phyloP scores from a whole-genome alignment of 495 filamentous ascomycete species.

The Pseudevernia furfuracea region DNA sequence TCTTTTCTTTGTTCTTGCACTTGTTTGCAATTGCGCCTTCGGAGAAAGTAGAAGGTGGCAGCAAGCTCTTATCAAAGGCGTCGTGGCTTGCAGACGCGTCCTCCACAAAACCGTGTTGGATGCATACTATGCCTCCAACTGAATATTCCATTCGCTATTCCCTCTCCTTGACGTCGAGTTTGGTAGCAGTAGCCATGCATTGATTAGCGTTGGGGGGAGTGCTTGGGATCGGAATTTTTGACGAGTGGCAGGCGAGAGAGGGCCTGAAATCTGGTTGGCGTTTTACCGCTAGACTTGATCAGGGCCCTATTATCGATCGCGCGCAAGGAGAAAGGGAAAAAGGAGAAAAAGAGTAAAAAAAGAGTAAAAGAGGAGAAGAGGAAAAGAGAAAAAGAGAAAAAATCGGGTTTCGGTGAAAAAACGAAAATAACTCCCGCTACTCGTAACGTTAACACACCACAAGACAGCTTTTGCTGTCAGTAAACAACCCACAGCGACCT shows the following conservation, averaged over 20 bases:
- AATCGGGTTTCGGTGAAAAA: too few relatives aligned
- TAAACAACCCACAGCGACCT: background rate
- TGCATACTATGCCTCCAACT: slow-evolving; percentile 8
- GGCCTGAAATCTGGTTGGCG: slow-evolving; percentile 5
- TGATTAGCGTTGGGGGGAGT: too few relatives aligned
- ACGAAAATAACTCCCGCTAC: too few relatives aligned
- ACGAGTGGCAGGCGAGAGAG: background rate
- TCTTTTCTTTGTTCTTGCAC: background rate
- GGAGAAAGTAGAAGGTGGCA: slow-evolving; percentile 8
- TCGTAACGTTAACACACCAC: too few relatives aligned
- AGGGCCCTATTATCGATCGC: background rate
- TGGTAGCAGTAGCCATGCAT: background rate
- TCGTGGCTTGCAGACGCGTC: slow-evolving; percentile 15
- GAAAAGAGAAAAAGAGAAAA: background rate
- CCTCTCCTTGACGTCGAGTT: background rate
- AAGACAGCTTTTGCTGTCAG: background rate
- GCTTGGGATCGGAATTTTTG: background rate
- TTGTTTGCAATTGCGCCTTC: background rate
- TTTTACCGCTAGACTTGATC: background rate
- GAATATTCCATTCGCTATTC: slow-evolving; percentile 7
- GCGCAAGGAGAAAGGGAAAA: slow-evolving; percentile 3
- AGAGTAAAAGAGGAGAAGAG: too few relatives aligned
- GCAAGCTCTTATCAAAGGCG: slow-evolving; percentile 16
- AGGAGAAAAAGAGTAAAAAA: too few relatives aligned
- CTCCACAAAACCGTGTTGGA: slow-evolving; percentile 1